Conservation (phyloP, 2,329 filamentous ascomycete genomes). For the Aureobasidium subglaciale region DNA sequence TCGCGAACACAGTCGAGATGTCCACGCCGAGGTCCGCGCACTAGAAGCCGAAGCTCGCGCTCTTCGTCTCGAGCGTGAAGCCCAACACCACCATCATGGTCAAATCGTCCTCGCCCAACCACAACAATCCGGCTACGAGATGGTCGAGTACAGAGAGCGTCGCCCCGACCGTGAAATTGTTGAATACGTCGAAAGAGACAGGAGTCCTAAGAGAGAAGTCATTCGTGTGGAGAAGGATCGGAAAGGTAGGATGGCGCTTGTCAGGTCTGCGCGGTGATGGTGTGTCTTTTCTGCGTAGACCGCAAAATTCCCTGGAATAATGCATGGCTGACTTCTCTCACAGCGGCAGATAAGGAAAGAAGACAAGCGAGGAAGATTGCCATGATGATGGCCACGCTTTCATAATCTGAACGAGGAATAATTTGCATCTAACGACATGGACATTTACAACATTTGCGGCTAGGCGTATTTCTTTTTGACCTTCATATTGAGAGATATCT, state of each 20-base stretch:
- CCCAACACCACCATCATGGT: slow-evolving; percentile 30
- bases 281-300: slow-evolving; percentile 19
- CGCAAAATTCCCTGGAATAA: not conserved
- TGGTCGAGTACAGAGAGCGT: slow-evolving; percentile 45
- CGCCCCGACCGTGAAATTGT: slow-evolving; percentile 51
- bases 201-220: slow-evolving; percentile 42
- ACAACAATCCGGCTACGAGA: slow-evolving; percentile 42
- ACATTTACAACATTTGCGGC: not conserved
- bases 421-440: not conserved
- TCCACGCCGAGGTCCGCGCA: slow-evolving; percentile 64
- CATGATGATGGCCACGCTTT: slow-evolving; percentile 38
- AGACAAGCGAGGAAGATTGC: slow-evolving; percentile 36
- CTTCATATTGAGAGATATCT: no score
- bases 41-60: slow-evolving; percentile 60
- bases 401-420: slow-evolving; percentile 24
- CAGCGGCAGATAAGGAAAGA: slow-evolving; percentile 29
- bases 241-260: slow-evolving; percentile 92
- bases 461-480: no score
- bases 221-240: slow-evolving; percentile 77
- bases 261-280: slow-evolving; percentile 62
- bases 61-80: slow-evolving; percentile 50
- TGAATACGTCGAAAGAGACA: slow-evolving; percentile 43
- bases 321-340: not conserved
- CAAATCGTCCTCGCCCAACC: slow-evolving; percentile 27
- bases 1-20: slow-evolving; percentile 51